Percentiles rank a stretch among this genome's conserved stretches.
These are phyloP conservation scores for Grosmannia penicillata DNA, from an alignment of 2,329 filamentous ascomycete species.

Conservation along the genomic window DNA sequence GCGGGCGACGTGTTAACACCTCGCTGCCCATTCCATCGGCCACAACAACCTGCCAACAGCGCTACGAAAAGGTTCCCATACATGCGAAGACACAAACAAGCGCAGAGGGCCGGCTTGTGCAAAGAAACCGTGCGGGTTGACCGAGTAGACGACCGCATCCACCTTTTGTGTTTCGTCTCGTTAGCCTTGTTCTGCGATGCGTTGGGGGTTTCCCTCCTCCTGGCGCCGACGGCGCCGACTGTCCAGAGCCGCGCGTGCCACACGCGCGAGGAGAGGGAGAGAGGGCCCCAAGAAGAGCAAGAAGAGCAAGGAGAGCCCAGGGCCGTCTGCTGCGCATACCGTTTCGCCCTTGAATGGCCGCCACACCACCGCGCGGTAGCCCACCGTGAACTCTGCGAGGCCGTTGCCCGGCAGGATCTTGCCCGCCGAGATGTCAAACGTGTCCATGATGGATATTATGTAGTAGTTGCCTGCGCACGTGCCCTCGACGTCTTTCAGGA, in stretches of 20 bases:
- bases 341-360: slow-evolving; percentile 96
- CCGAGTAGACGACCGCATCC: slow-evolving; percentile 82
- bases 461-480: slow-evolving; percentile 93
- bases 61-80: slow-evolving; percentile 28
- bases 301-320: not conserved
- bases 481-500: slow-evolving; percentile 87
- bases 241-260: no score
- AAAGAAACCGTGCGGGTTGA: slow-evolving; percentile 88
- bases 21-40: slow-evolving; percentile 1
- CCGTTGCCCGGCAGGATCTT: slow-evolving; percentile 85
- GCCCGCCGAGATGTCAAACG: slow-evolving; percentile 86
- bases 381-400: slow-evolving; percentile 84
- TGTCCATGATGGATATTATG: slow-evolving; percentile 95
- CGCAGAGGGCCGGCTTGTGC: slow-evolving; percentile 65
- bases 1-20: slow-evolving; percentile 5
- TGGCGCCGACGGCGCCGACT: no score
- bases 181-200: not conserved
- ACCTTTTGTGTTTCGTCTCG: slow-evolving; percentile 40
- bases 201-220: not conserved
- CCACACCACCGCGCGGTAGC: slow-evolving; percentile 94
- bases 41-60: not conserved
- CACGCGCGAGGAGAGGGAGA: not conserved
- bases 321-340: slow-evolving; percentile 27
- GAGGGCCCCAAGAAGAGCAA: not conserved
- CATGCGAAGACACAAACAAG: slow-evolving; percentile 70